These are phyloP conservation scores for Gyrodon lividus DNA, from an alignment of 768 basidiomycete genomes.

Conservation along the genomic window DNA sequence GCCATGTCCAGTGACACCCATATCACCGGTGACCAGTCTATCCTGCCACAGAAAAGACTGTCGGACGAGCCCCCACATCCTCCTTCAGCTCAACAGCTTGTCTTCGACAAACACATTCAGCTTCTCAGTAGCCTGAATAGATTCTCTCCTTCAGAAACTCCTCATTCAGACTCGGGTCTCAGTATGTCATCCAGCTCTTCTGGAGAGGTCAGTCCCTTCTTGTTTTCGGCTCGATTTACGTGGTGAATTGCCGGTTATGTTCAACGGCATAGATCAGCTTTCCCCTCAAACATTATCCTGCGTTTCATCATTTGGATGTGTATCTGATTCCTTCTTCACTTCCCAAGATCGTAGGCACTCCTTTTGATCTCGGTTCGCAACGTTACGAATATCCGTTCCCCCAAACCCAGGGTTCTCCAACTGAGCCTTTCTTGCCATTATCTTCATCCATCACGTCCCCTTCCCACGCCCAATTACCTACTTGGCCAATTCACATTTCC, in stretches of 20 bases:
- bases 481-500: constrained; percentile 27
- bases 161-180: constrained; percentile 30
- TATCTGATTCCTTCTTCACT: constrained; percentile 1
- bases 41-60: neutral
- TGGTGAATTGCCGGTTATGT: constrained; percentile 10
- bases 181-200: constrained; percentile 33
- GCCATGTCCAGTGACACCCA: constrained; percentile 17
- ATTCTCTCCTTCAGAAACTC: constrained; percentile 13
- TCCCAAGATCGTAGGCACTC: constrained; percentile 32
- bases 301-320: neutral
- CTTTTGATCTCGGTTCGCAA: constrained; percentile 33
- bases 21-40: constrained; percentile 2
- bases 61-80: constrained; percentile 6
- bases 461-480: constrained; percentile 23
- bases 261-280: constrained; percentile 7
- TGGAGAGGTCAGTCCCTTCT: constrained; percentile 27
- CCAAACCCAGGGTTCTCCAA: constrained; percentile 28
- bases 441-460: constrained; percentile 22
- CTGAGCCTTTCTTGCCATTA: constrained; percentile 24
- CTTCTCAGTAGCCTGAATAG: neutral
- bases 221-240: constrained; percentile 2
- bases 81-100: neutral
- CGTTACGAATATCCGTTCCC: constrained; percentile 36
- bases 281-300: neutral
- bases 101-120: neutral